Conservation (phyloP, 192 early-diverging fungal species). For the Phlyctochytrium bullatum region DNA sequence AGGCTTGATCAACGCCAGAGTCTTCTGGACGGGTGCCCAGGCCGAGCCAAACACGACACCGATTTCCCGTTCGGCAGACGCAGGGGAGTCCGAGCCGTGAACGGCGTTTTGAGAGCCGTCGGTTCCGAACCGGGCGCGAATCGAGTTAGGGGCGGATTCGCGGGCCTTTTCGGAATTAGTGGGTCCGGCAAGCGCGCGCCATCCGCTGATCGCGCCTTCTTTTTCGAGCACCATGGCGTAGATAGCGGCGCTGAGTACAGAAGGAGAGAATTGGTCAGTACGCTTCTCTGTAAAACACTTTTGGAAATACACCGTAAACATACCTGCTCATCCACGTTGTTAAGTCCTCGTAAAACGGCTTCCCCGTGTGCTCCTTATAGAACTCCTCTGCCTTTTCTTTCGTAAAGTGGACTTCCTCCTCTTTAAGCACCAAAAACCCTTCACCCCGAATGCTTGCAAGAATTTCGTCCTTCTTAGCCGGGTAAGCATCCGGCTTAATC, state of each 20-base stretch:
- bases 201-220: conserved; percentile 24
- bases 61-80: conserved; percentile 50
- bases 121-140: conserved; percentile 50
- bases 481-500: conserved; percentile 46
- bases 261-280: neutral
- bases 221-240: conserved; percentile 42
- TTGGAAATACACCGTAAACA: no score
- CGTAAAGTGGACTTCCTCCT: conserved; percentile 30
- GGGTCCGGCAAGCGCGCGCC: conserved; percentile 43
- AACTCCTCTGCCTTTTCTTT: conserved; percentile 37
- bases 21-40: conserved; percentile 19
- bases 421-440: conserved; percentile 35
- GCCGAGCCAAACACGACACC: conserved; percentile 35
- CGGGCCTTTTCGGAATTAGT: conserved; percentile 44
- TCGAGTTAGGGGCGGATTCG: conserved; percentile 27
- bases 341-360: conserved; percentile 35
- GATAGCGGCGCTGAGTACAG: conserved; percentile 18
- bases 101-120: conserved; percentile 53
- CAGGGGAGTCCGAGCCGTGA: conserved; percentile 55
- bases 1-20: conserved; percentile 54
- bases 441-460: conserved; percentile 23
- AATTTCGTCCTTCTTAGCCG: conserved; percentile 24
- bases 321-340: conserved; percentile 47
- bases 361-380: conserved; percentile 38
- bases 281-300: conserved; percentile 31